Conservation (phyloP, 1,284 basidiomycete species). For the Gomphus sp. region DNA sequence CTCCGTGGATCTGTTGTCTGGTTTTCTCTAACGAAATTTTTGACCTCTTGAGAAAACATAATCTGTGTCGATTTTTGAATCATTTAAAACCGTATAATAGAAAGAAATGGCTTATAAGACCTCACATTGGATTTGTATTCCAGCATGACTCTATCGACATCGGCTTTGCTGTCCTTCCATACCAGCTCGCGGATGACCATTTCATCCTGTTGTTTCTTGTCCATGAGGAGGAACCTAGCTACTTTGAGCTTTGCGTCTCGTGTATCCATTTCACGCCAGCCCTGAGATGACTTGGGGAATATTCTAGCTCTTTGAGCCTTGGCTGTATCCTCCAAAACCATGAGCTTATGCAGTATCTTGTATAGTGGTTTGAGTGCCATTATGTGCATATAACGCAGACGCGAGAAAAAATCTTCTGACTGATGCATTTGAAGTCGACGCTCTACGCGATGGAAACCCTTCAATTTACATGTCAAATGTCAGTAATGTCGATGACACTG, state of each 20-base stretch:
- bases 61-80: constrained; percentile 5
- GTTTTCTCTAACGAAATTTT: constrained; percentile 9
- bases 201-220: constrained; percentile 31
- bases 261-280: constrained; percentile 32
- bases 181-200: constrained; percentile 35
- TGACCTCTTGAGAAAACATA: constrained; percentile 12
- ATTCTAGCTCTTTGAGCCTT: constrained; percentile 30
- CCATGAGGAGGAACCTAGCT: constrained; percentile 38
- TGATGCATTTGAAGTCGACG: constrained; percentile 1
- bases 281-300: constrained; percentile 40
- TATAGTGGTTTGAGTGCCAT: constrained; percentile 26
- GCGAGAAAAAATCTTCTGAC: constrained; percentile 12
- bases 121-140: constrained; percentile 34
- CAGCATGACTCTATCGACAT: constrained; percentile 32
- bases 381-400: constrained; percentile 34
- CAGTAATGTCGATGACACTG: not conserved
- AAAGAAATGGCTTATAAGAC: not conserved
- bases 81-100: not conserved
- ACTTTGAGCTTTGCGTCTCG: constrained; percentile 41
- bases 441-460: constrained; percentile 12
- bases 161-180: constrained; percentile 36
- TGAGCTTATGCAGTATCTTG: constrained; percentile 20
- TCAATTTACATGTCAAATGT: not conserved
- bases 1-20: constrained; percentile 13
- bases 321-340: constrained; percentile 23